These are phyloP conservation scores for Exophiala dermatitidis DNA, from an alignment of 2,329 filamentous ascomycete genomes.

Conservation along the genomic window DNA sequence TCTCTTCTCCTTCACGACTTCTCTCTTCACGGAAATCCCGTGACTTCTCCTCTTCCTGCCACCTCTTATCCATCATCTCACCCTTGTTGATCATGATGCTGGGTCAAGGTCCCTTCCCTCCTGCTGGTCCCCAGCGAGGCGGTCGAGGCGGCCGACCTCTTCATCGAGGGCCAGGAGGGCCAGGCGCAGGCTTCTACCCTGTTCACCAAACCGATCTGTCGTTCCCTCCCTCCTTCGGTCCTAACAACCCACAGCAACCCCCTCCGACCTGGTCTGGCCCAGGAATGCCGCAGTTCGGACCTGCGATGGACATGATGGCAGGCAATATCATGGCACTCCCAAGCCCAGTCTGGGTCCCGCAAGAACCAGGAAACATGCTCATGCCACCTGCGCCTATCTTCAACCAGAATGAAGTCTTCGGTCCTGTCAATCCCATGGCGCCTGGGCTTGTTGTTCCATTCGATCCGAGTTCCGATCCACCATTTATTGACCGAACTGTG, in stretches of 20 bases:
- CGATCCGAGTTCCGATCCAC: constrained; percentile 17
- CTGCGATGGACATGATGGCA: background rate
- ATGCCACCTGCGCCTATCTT: background rate
- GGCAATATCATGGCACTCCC: background rate
- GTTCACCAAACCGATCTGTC: background rate
- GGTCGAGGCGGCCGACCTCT: background rate
- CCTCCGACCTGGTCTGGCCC: background rate
- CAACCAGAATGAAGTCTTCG: background rate
- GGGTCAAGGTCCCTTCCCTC: background rate
- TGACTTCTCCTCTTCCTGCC: background rate
- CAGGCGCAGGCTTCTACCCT: background rate
- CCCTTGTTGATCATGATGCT: constrained; percentile 7
- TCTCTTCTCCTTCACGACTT: background rate
- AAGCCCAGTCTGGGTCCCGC: background rate
- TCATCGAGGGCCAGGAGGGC: background rate
- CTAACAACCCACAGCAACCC: background rate
- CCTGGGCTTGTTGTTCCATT: constrained; percentile 8
- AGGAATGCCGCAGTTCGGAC: background rate
- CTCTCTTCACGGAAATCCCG: background rate
- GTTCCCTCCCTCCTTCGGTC: background rate
- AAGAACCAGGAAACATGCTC: background rate
- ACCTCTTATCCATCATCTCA: background rate
- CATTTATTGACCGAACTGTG: constrained; percentile 25
- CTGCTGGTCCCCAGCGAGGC: background rate
- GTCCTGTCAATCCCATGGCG: background rate